Base-by-base conservation (phyloP, 2,329 filamentous ascomycete species). In the Colletotrichum graminicola region DNA sequence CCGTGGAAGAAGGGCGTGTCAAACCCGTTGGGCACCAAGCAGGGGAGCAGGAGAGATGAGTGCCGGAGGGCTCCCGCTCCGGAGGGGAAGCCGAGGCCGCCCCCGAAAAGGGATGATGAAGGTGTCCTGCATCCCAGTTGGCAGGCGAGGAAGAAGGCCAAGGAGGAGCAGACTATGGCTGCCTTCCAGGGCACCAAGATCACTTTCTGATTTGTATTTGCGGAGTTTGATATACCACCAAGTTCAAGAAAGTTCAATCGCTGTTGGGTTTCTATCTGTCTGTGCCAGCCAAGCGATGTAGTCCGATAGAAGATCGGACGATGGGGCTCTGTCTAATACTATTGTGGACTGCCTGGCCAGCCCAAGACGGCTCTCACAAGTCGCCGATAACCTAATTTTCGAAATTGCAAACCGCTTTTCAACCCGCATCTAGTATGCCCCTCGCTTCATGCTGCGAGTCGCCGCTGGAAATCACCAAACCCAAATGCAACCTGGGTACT, bases 101-200 rank as follows among this genome's bases (percentile, higher is more conserved):
- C 79, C 14, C 75, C 79, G 29, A 79, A 82, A 67, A 85, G 82
- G 75, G 83, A 85, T 68, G 86, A 88, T 56, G 84, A 87, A 10
- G 87, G 88, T 0, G 75, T 85, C 4, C 78, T 92, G 75, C 91
- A 93, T 82, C 87, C 89, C 1, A 90, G 88, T 76, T 92, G 90
- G 90, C 87, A 87, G 74, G 90, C 90, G 67, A 88, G 84, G 74
- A 90, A 89, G 80, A 88, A 88, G 79, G 86, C 86, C 1, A 90
- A 91, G 79, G 88, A 90, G 75, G 82, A 82, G 72, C 82, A 86
- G 73, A 84, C 86, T 76, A 85, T 84, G 56, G 85, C 84, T 29
- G 80, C 82, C 29, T 91, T 90, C 78, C 76, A 85, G 66, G 88
- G 88, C 62, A 86, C 84, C 73, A 90, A 90, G 79, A 87, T 91